These are phyloP conservation scores for Ettlia oleoabundans DNA, from an alignment of 139 green algal species.

Conservation along the genomic window DNA sequence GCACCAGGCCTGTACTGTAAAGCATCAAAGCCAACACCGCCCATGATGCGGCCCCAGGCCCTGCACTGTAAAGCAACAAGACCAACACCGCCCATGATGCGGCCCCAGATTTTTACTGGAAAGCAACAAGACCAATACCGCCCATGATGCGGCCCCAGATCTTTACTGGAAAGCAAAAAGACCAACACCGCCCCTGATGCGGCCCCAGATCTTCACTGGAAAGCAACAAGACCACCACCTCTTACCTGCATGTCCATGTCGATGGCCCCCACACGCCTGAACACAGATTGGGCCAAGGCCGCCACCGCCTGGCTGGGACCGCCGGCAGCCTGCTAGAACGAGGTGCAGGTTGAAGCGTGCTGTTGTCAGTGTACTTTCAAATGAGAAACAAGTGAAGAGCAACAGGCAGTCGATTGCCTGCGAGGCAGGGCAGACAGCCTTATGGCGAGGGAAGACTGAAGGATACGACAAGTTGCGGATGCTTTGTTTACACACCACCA, in stretches of 20 bases:
- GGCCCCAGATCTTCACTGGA: not conserved
- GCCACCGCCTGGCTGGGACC: not conserved
- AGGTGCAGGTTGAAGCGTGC: not conserved
- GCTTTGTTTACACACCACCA: too few relatives aligned
- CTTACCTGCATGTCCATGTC: slow-evolving; percentile 19
- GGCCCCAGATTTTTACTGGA: not conserved
- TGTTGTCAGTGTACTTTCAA: not conserved
- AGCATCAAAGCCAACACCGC: too few relatives aligned
- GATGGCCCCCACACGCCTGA: not conserved
- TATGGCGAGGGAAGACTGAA: too few relatives aligned
- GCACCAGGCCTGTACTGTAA: too few relatives aligned
- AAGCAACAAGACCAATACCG: not conserved
- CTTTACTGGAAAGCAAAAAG: too few relatives aligned
- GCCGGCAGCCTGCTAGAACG: not conserved
- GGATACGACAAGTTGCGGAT: too few relatives aligned
- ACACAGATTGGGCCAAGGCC: not conserved
- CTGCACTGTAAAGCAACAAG: not conserved
- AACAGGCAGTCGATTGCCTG: too few relatives aligned
- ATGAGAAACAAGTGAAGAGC: not conserved
- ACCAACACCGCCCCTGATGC: too few relatives aligned
- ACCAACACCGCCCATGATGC: too few relatives aligned
- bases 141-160: too few relatives aligned
- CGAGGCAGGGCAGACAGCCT: too few relatives aligned
- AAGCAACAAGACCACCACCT: not conserved
- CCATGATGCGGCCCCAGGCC: too few relatives aligned